Evolutionary conservation across 352 stramenopile species (phyloP).

Genomic region (Pythium sukuiense): DNA sequence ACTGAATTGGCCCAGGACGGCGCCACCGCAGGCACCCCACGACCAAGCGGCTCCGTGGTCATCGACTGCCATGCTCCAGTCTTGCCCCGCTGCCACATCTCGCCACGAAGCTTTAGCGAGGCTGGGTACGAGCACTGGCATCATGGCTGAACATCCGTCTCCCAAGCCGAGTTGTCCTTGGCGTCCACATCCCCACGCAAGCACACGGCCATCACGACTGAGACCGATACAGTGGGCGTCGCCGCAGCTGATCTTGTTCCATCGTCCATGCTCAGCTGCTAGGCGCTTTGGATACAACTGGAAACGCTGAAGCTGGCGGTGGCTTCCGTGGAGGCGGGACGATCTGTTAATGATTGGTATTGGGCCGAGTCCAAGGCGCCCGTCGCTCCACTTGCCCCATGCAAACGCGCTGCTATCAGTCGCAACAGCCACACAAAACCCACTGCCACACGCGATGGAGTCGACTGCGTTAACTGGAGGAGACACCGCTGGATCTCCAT

Average conservation of each 20-base stretch:
- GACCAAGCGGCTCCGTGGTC: constrained; percentile 65
- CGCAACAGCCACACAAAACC: constrained; percentile 75
- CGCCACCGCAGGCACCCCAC: constrained; percentile 70
- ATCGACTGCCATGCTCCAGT: constrained; percentile 81
- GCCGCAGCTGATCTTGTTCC: constrained; percentile 56
- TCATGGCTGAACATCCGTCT: constrained; percentile 33
- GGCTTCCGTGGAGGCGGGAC: constrained; percentile 35
- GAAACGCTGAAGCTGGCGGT: constrained; percentile 64
- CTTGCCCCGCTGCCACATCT: constrained; percentile 63
- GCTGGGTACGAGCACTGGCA: constrained; percentile 15
- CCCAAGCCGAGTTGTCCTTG: constrained; percentile 84
- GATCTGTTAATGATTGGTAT: constrained; percentile 53
- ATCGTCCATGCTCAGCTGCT: constrained; percentile 25
- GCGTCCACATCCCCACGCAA: constrained; percentile 76
- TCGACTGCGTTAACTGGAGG: constrained; percentile 7
- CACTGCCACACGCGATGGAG: constrained; percentile 65
- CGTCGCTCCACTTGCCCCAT: constrained; percentile 81
- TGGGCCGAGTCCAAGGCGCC: constrained; percentile 63
- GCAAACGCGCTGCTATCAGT: constrained; percentile 57
- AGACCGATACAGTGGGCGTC: constrained; percentile 81
- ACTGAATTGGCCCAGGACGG: constrained; percentile 54
- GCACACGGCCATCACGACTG: constrained; percentile 46
- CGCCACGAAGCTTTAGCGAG: constrained; percentile 27
- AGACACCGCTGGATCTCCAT: neutral
- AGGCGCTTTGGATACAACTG: constrained; percentile 40